Conservation (phyloP, 139 green algal genomes). For the Coelastrella sp. region DNA sequence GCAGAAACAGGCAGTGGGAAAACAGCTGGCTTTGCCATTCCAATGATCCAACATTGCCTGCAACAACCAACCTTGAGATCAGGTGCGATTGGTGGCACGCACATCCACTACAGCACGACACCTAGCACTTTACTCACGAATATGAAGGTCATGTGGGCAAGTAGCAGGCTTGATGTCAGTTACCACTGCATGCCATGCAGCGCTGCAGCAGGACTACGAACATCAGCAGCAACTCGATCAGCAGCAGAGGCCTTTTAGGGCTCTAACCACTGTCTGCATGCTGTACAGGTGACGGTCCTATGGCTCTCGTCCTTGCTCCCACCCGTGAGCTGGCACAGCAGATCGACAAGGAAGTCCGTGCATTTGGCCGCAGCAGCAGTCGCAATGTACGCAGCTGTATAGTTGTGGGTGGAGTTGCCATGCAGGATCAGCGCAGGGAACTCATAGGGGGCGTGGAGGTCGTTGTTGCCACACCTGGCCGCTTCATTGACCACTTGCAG, state of each 20-base stretch:
- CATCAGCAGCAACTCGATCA: no score
- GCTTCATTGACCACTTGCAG: conserved; percentile 92
- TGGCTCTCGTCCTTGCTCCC: conserved; percentile 97
- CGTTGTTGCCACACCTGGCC: conserved; percentile 87
- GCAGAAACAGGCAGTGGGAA: conserved; percentile 95
- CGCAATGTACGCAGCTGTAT: conserved; percentile 69
- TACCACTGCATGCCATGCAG: no score
- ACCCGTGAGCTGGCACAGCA: conserved; percentile 99
- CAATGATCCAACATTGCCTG: conserved; percentile 92
- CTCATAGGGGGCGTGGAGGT: conserved; percentile 84
- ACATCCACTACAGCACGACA: no score
- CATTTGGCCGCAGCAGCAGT: conserved; percentile 76
- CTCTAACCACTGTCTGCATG: no score
- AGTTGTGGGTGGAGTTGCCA: conserved; percentile 75
- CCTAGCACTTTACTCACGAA: no score
- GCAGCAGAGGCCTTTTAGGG: no score
- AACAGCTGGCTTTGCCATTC: conserved; percentile 86
- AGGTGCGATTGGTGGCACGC: background rate
- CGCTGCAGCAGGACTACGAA: no score
- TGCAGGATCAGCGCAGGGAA: conserved; percentile 85
- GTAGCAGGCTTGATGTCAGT: no score
- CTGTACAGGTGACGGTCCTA: conserved; percentile 78
- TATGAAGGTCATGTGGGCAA: no score
- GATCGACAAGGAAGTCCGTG: conserved; percentile 98
- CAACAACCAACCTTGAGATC: conserved; percentile 63